Base-by-base conservation (phyloP, 352 stramenopile genomes). In the Bremia lactucae region DNA sequence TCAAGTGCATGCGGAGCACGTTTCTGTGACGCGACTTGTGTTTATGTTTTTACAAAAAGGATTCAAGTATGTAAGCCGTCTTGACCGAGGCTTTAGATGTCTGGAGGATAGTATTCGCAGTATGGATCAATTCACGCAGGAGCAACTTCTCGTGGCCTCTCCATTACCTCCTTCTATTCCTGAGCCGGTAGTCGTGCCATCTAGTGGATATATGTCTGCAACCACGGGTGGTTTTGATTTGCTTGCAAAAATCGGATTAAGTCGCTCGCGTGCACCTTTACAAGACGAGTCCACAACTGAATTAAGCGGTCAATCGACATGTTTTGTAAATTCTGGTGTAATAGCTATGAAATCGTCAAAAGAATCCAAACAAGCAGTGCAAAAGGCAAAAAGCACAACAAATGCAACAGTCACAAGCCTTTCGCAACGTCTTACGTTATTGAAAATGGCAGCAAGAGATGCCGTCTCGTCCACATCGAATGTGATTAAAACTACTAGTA, bases 31-130 rank as follows among this genome's bases (percentile, higher is more conserved):
- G 9, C 71, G 76, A 13, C 54, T 94, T 2, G 74, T 92, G 26
- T 43, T 91, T 6, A 81, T 93, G 63, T 93, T 95, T 41, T 52
- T 92, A 8, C 74, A 92, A 42, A 87, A 90, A 7, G 81, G 77
- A 0, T 95, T 93, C 34, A 75, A 87, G 49, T 77, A 89, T 35
- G 80, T 95, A 13, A 91, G 81, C 42, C 72, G 76, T 6, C 50
- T 95, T 0, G 73, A 88, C 16, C 81, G 81, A 14, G 77, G 83
- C 0, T 91, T 93, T 41, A 75, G 86, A 1, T 72, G 84, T 26
- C 54, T 95, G n/a, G 78, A 86, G 33, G 53, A 69, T 13, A 66
- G 64, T 31, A 83, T 94, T 16, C 37, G 64, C 26, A 53, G 43
- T 3, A 78, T 87, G 55, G 76, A 89, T 15, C 28, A 56, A 15